A percentile compares a stretch with the other conserved stretches of the same genome.
phyloP scores from a whole-genome alignment of 1,139 yeast species.

The Nakaseomyces kungkrabaensis region DNA sequence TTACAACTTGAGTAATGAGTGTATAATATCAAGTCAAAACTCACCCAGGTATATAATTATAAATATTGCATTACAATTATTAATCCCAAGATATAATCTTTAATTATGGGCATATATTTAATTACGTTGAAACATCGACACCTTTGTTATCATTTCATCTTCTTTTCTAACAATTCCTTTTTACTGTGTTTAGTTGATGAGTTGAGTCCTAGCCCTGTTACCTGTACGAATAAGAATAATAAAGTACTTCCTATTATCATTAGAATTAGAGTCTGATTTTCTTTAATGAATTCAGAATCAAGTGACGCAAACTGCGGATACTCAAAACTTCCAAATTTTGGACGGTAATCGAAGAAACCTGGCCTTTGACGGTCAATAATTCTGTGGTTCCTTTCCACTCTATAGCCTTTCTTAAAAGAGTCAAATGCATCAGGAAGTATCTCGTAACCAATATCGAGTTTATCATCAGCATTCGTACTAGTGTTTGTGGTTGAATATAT shows the following conservation, averaged over 20 bases:
- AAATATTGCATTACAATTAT: background rate
- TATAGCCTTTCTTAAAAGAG: slow-evolving; percentile 34
- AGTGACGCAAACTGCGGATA: slow-evolving; percentile 12
- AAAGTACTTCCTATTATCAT: background rate
- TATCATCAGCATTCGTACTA: slow-evolving; percentile 8
- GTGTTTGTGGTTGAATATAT: slow-evolving; percentile 30
- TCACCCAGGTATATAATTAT: background rate
- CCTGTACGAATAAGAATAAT: background rate
- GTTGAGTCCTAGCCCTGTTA: background rate
- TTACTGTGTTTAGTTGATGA: too few species aligned
- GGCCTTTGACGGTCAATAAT: slow-evolving; percentile 30
- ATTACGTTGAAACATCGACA: background rate
- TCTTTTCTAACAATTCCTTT: background rate
- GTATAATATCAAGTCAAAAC: background rate
- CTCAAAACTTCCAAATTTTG: slow-evolving; percentile 15
- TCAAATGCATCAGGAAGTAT: slow-evolving; percentile 29
- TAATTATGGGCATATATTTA: background rate
- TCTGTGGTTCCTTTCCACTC: slow-evolving; percentile 47
- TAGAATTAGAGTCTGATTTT: slow-evolving; percentile 8
- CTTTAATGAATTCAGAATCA: slow-evolving; percentile 17
- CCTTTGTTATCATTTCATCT: background rate
- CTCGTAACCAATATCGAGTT: slow-evolving; percentile 13
- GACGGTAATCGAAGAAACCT: slow-evolving; percentile 25
- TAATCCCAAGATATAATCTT: background rate
- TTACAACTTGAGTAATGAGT: background rate